Percentiles rank a stretch among this genome's conserved stretches.
phyloP scores from a whole-genome alignment of 805 yeast genomes.

The Komagataella pastoris region DNA sequence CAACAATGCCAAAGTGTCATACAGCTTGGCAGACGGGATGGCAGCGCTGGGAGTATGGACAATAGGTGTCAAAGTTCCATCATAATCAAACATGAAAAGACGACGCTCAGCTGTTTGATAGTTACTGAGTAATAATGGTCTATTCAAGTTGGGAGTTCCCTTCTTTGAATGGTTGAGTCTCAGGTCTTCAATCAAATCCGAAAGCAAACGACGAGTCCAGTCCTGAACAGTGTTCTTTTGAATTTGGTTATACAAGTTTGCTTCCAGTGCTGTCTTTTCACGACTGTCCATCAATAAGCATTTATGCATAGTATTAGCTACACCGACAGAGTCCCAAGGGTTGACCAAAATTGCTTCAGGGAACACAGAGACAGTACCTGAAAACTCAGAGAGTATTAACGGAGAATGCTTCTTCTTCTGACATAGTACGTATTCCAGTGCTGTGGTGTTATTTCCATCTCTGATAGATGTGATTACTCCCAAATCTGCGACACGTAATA shows the following conservation, averaged over 20 bases:
- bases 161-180: constrained; percentile 20
- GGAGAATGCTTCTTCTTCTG: constrained; percentile 67
- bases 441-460: constrained; percentile 95
- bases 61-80: constrained; percentile 94
- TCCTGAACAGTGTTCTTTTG: constrained; percentile 59
- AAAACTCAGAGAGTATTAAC: constrained; percentile 80
- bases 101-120: constrained; percentile 55
- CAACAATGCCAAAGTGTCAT: constrained; percentile 42
- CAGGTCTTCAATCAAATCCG: constrained; percentile 28
- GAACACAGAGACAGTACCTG: constrained; percentile 70
- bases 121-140: constrained; percentile 45
- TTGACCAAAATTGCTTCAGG: constrained; percentile 72
- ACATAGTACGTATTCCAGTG: constrained; percentile 82
- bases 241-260: constrained; percentile 48
- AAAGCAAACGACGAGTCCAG: constrained; percentile 62
- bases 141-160: constrained; percentile 72
- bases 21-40: constrained; percentile 70
- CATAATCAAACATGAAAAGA: constrained; percentile 86
- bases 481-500: constrained; percentile 80
- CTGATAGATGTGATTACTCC: constrained; percentile 83
- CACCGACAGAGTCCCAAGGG: constrained; percentile 96
- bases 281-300: constrained; percentile 42
- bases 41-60: constrained; percentile 98
- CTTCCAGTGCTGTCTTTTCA: constrained; percentile 31
- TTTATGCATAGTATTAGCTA: constrained; percentile 70